Conservation (phyloP, 495 filamentous ascomycete species). For the Lentithecium fluviatile region DNA sequence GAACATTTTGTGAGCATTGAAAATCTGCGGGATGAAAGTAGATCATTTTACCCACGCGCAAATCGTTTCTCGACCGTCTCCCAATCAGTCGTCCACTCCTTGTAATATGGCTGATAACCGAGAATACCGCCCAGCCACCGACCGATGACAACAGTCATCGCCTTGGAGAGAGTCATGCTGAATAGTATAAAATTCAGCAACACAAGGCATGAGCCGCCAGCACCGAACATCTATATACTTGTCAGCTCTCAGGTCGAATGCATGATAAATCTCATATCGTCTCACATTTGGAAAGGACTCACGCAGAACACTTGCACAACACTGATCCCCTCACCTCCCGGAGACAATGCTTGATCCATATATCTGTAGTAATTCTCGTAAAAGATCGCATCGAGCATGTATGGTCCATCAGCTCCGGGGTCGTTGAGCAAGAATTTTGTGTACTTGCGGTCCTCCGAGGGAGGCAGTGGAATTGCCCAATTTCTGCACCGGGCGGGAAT, state of each 20-base stretch:
- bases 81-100: conserved; percentile 56
- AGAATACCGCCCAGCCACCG: conserved; percentile 54
- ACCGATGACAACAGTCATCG: conserved; percentile 48
- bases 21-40: too few relatives aligned
- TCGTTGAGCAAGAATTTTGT: conserved; percentile 38
- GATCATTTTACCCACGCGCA: too few relatives aligned
- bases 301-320: too few relatives aligned
- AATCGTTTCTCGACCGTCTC: conserved; percentile 24
- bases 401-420: conserved; percentile 37
- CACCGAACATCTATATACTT: conserved; percentile 54
- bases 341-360: too few relatives aligned
- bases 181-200: conserved; percentile 52
- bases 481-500: conserved; percentile 43
- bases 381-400: conserved; percentile 50
- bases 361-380: conserved; percentile 59
- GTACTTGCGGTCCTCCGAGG: background rate
- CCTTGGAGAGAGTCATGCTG: conserved; percentile 36
- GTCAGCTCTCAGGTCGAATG: too few relatives aligned
- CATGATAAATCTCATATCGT: too few relatives aligned
- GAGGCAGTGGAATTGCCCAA: background rate
- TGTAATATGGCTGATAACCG: conserved; percentile 54
- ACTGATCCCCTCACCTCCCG: too few relatives aligned
- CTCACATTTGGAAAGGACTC: too few relatives aligned
- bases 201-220: conserved; percentile 50
- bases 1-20: too few relatives aligned